Percentiles rank a stretch among this genome's conserved stretches.
These are phyloP conservation scores for Rubus idaeus DNA, from an alignment of 306 rosid species.

Conservation along the genomic window DNA sequence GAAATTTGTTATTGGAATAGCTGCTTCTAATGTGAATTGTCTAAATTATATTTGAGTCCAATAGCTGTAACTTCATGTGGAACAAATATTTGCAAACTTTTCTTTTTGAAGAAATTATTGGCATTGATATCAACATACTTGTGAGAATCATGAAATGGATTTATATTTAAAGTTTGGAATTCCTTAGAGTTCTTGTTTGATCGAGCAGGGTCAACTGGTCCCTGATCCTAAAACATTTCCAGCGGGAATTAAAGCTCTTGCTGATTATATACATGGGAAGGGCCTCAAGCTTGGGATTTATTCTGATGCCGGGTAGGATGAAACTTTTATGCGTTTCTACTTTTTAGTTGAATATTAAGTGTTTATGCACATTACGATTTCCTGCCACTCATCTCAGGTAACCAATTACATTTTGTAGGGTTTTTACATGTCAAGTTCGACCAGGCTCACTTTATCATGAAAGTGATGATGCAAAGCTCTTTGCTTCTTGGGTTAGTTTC, in stretches of 20 bases:
- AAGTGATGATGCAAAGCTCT: conserved; percentile 67
- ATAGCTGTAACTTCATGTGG: background rate
- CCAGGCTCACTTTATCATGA: conserved; percentile 91
- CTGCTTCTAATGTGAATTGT: conserved; percentile 2
- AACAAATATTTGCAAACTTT: background rate
- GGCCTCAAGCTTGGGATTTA: conserved; percentile 95
- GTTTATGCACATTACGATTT: conserved; percentile 19
- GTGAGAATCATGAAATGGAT: conserved; percentile 1
- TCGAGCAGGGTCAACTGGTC: conserved; percentile 67
- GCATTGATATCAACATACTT: background rate
- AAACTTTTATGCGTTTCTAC: conserved; percentile 4
- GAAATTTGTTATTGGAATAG: background rate
- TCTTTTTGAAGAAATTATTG: background rate
- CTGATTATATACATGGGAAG: conserved; percentile 79
- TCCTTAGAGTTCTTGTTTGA: conserved; percentile 31
- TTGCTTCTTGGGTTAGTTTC: conserved; percentile 93
- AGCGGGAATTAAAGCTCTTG: conserved; percentile 87
- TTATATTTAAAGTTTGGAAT: conserved; percentile 16
- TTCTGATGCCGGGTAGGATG: conserved; percentile 94
- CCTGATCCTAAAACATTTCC: conserved; percentile 74
- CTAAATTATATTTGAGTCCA: background rate
- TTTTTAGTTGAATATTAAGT: conserved; percentile 14
- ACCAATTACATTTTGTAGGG: conserved; percentile 45
- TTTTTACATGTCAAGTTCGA: conserved; percentile 89
- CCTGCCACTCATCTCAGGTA: conserved; percentile 26